Conservation (phyloP, 805 yeast genomes). For the Ogataea pignaliae region DNA sequence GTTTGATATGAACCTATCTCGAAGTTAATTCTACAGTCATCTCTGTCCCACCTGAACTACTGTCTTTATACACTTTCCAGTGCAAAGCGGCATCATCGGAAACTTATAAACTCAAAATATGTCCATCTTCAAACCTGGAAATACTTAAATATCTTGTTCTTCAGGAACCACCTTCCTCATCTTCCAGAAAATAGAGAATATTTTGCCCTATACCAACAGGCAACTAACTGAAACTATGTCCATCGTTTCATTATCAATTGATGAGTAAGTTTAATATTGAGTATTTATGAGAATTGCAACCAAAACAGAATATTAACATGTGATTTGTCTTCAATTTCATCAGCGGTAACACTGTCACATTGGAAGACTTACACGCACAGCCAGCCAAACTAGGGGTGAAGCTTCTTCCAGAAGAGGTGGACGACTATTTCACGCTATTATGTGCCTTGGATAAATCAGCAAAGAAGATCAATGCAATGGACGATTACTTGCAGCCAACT, state of each 20-base stretch:
- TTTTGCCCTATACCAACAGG: background rate
- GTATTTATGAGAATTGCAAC: too few relatives aligned
- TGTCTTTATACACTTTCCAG: too few relatives aligned
- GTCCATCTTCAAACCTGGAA: too few relatives aligned
- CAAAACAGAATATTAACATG: too few relatives aligned
- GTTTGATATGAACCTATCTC: too few relatives aligned
- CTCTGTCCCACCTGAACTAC: too few relatives aligned
- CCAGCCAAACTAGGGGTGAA: slow-evolving; percentile 23
- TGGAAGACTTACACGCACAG: slow-evolving; percentile 19
- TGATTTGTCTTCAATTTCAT: background rate
- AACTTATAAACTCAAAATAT: too few relatives aligned
- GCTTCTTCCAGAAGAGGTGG: slow-evolving; percentile 18
- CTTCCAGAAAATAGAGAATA: too few relatives aligned
- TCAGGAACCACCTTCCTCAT: background rate
- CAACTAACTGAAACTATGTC: slow-evolving; percentile 8
- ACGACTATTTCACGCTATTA: slow-evolving; percentile 22
- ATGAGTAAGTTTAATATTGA: slow-evolving; percentile 8
- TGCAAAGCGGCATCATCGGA: too few relatives aligned
- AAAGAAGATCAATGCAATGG: slow-evolving; percentile 23
- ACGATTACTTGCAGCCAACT: slow-evolving; percentile 28
- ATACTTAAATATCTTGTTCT: background rate
- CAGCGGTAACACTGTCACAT: slow-evolving; percentile 24
- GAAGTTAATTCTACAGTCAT: too few relatives aligned
- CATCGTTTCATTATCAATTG: slow-evolving; percentile 17
- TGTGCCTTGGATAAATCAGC: slow-evolving; percentile 28